Base-by-base conservation (phyloP, 805 yeast species). In the Hanseniaspora jakobsenii region DNA sequence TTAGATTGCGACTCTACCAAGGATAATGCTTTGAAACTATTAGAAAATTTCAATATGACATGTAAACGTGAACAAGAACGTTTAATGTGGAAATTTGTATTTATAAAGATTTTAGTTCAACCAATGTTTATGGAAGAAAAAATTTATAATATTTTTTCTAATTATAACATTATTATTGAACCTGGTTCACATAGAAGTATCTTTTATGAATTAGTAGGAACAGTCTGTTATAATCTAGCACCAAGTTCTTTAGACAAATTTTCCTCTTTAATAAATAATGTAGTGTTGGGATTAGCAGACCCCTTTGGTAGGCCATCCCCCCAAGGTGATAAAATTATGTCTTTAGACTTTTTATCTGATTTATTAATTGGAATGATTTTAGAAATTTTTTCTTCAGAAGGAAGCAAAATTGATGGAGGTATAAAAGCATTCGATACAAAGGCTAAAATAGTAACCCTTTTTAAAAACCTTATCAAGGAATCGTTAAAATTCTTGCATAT, bases 241-340 rank as follows among this genome's bases (percentile, higher is more conserved):
- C n/a, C n/a, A n/a, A n/a, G n/a, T n/a, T n/a, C 37, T 7, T 22
- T 16, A 7, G 46, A 35, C 4, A 28, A 29, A 16, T 42, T n/a
- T 19, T 21, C 23, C 7, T 10, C 19, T 5, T 28, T 18, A 16
- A 30, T 27, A 9, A 3, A 63, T 2, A 36, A 48, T 1, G 47
- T 51, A 1, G 50, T 72, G 2, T 57, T 70, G 2, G 54, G 65
- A 0, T 50, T 73, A 38, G 64, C 66, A 6, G 87, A 81, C 55
- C 84, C 86, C 2, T 64, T 70, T 52, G 77, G 86, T 1, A 84
- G 78, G 52, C 86, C 91, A 0, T 68, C 70, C 22, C 81, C 78
- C 32, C 68, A 67, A 19, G 80, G 75, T 46, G 58, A 62, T 10
- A 61, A 65, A 44, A 62, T 76, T 1, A 62, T 77, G 14, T 77